Conservation (phyloP, 306 rosid species). For the Glycine soja region DNA sequence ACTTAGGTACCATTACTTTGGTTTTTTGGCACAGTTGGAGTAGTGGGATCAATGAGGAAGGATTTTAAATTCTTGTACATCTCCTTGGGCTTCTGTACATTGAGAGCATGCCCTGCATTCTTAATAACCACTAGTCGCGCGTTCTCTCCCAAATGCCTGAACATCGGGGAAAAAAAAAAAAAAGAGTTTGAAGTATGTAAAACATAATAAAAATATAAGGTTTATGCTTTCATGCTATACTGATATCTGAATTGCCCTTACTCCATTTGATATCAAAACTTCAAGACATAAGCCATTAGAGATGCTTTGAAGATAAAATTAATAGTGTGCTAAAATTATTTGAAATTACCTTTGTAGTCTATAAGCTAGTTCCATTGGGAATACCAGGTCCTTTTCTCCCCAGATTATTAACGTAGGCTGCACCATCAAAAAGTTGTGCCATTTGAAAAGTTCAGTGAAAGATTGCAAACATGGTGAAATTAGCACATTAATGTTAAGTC, state of each 20-base stretch:
- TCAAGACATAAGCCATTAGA: slow-evolving; percentile 1
- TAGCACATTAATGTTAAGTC: not conserved
- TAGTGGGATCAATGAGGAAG: slow-evolving; percentile 60
- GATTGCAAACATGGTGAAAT: slow-evolving; percentile 12
- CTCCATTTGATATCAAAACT: not conserved
- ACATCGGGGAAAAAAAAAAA: not conserved
- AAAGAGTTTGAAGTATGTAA: not conserved
- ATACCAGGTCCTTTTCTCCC: slow-evolving; percentile 87
- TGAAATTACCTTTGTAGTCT: slow-evolving; percentile 70
- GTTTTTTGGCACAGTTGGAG: slow-evolving; percentile 47
- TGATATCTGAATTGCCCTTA: slow-evolving; percentile 1
- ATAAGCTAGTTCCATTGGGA: slow-evolving; percentile 87
- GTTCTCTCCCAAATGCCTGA: slow-evolving; percentile 79
- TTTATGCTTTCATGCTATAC: not conserved
- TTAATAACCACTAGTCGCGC: slow-evolving; percentile 69
- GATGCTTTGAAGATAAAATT: slow-evolving; percentile 10
- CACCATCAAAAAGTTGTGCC: slow-evolving; percentile 38
- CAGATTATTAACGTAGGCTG: slow-evolving; percentile 85
- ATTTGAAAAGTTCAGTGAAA: slow-evolving; percentile 25
- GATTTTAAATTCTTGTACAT: slow-evolving; percentile 63
- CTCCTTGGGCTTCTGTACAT: slow-evolving; percentile 79
- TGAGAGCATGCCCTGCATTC: slow-evolving; percentile 89
- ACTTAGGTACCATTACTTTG: slow-evolving; percentile 58
- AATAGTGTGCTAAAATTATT: not conserved
- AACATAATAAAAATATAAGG: not conserved